Percentiles rank a stretch among this genome's conserved stretches.
Conservation (phyloP, 257 asterid genomes). For the Solanum pennellii region DNA sequence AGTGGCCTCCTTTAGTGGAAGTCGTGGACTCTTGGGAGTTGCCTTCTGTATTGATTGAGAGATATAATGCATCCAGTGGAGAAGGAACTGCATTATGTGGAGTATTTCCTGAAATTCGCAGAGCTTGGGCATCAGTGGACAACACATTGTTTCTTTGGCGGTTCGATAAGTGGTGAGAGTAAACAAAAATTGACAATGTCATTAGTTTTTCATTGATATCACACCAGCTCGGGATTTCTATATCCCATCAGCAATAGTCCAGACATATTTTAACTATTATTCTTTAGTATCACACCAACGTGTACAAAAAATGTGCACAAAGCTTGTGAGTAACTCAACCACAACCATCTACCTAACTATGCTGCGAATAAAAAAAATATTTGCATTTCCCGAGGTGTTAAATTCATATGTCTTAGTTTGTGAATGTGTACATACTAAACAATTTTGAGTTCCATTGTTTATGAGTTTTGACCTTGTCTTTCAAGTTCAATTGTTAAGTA, state of each 20-base stretch:
- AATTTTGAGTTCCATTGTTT: background rate
- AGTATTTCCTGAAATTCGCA: constrained; percentile 83
- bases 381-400: background rate
- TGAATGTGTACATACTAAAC: background rate
- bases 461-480: background rate
- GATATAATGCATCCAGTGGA: constrained; percentile 87
- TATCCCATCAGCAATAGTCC: background rate
- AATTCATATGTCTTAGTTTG: background rate
- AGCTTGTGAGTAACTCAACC: background rate
- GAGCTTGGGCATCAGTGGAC: constrained; percentile 99
- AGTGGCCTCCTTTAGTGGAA: constrained; percentile 98
- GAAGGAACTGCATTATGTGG: constrained; percentile 98
- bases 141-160: constrained; percentile 90
- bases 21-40: constrained; percentile 91
- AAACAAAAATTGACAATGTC: background rate
- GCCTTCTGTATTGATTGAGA: constrained; percentile 82
- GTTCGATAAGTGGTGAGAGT: constrained; percentile 81
- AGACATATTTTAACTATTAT: background rate
- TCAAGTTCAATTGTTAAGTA: background rate
- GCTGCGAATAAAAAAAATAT: background rate
- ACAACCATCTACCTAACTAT: background rate
- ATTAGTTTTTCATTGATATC: background rate
- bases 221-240: background rate
- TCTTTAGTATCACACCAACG: background rate
- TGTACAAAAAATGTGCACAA: background rate